phyloP scores from a whole-genome alignment of 148 eudicot species.

The Spergularia marina region DNA sequence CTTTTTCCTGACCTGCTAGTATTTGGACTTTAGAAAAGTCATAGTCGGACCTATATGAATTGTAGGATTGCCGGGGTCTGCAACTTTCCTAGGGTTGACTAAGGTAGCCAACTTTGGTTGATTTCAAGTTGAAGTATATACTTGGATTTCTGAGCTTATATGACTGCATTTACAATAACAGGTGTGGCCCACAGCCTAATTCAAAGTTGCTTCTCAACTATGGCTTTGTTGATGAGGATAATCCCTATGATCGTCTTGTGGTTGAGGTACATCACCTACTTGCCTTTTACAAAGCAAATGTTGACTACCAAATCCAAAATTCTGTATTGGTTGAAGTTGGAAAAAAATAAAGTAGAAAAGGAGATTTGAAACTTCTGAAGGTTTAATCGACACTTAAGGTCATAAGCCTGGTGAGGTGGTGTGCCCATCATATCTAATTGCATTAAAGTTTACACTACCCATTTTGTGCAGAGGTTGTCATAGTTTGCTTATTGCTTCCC shows the following conservation, averaged over 20 bases:
- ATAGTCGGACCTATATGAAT: too few relatives aligned
- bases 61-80: not conserved
- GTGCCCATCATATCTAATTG: constrained; percentile 3
- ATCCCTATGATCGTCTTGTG: constrained; percentile 81
- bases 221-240: constrained; percentile 96
- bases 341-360: too few relatives aligned
- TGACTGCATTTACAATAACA: constrained; percentile 23
- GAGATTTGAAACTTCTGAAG: not conserved
- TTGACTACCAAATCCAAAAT: not conserved
- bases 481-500: not conserved
- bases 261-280: constrained; percentile 53
- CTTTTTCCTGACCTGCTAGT: too few relatives aligned
- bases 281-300: not conserved
- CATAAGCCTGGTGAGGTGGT: not conserved
- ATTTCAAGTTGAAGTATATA: not conserved
- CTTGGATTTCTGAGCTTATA: not conserved
- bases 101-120: not conserved
- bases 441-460: not conserved
- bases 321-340: not conserved
- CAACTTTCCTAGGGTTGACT: not conserved
- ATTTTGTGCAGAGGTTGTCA: not conserved
- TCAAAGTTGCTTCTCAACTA: constrained; percentile 90
- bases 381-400: not conserved
- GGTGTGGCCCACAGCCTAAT: constrained; percentile 99
- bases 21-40: too few relatives aligned